Conservation (phyloP, 148 eudicot genomes). For the Rhododendron ferrugineum region DNA sequence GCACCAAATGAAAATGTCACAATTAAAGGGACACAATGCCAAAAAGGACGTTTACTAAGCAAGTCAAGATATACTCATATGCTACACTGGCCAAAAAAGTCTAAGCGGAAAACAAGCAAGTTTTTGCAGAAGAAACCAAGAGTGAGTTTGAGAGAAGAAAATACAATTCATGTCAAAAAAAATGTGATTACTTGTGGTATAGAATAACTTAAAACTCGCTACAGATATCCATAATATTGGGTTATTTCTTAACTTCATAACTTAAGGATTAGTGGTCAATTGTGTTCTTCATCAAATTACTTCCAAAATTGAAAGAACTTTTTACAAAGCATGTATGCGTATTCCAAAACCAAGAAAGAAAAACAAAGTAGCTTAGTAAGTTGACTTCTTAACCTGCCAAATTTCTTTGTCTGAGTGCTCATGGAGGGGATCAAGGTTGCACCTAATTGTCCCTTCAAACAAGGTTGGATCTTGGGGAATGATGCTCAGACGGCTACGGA, state of each 20-base stretch:
- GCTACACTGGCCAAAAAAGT: neutral
- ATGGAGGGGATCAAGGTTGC: constrained; percentile 87
- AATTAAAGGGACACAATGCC: neutral
- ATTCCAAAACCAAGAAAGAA: constrained; percentile 1
- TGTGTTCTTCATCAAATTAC: neutral
- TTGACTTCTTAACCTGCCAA: constrained; percentile 63
- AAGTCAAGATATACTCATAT: neutral
- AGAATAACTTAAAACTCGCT: neutral
- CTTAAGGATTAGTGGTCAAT: neutral
- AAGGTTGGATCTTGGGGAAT: constrained; percentile 97
- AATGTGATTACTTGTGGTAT: neutral
- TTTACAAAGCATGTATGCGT: neutral
- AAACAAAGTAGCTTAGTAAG: neutral
- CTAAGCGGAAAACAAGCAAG: neutral
- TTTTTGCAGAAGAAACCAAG: neutral
- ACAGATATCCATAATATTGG: neutral
- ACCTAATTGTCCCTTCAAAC: constrained; percentile 93
- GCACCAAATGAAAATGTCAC: constrained; percentile 12
- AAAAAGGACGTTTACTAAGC: neutral
- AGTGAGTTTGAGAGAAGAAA: neutral
- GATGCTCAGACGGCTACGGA: constrained; percentile 85
- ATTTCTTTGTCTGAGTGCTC: constrained; percentile 78
- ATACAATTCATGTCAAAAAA: neutral
- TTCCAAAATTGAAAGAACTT: neutral
- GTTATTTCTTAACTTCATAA: neutral